Conservation (phyloP, 2,329 filamentous ascomycete genomes). For the Diplocarpon mali region DNA sequence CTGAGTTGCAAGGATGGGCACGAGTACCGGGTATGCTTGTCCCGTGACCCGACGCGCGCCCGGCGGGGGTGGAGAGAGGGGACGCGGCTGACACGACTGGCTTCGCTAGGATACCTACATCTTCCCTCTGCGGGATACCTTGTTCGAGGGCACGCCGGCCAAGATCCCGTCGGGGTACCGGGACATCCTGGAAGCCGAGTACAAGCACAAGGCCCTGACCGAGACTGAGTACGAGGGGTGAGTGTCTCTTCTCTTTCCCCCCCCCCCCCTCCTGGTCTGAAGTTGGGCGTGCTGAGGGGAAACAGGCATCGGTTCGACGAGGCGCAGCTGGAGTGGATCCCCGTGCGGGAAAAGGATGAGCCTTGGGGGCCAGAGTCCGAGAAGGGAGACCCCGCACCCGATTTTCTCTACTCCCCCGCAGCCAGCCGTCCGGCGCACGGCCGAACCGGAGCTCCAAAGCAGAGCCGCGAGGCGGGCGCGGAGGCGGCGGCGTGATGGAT, state of each 20-base stretch:
- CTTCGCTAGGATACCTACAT: conserved; percentile 42
- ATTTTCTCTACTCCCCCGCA: background rate
- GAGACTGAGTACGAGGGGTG: conserved; percentile 43
- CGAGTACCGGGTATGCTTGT: conserved; percentile 33
- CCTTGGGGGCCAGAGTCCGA: background rate
- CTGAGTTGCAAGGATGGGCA: conserved; percentile 41
- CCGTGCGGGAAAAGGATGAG: conserved; percentile 11
- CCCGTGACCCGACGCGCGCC: background rate
- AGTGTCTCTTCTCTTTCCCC: conserved; percentile 15
- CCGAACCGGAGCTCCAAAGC: conserved; percentile 19
- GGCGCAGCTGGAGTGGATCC: conserved; percentile 29
- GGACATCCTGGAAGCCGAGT: conserved; percentile 47
- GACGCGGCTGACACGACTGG: too few relatives aligned
- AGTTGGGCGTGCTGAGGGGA: too few relatives aligned
- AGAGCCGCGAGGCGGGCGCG: conserved; percentile 10
- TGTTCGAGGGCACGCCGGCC: conserved; percentile 54
- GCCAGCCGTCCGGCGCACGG: conserved; percentile 1
- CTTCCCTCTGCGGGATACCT: conserved; percentile 57
- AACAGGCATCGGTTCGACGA: conserved; percentile 34
- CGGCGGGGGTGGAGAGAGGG: background rate
- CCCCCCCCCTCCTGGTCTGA: background rate
- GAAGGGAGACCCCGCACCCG: background rate
- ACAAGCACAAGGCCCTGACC: conserved; percentile 39
- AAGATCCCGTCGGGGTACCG: conserved; percentile 55
- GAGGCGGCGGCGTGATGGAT: too few relatives aligned